Evolutionary conservation across 2,329 filamentous ascomycete species (phyloP), one percentile per base, ranked within the genome.

Genomic region (Zymoseptoria ardabiliae): DNA sequence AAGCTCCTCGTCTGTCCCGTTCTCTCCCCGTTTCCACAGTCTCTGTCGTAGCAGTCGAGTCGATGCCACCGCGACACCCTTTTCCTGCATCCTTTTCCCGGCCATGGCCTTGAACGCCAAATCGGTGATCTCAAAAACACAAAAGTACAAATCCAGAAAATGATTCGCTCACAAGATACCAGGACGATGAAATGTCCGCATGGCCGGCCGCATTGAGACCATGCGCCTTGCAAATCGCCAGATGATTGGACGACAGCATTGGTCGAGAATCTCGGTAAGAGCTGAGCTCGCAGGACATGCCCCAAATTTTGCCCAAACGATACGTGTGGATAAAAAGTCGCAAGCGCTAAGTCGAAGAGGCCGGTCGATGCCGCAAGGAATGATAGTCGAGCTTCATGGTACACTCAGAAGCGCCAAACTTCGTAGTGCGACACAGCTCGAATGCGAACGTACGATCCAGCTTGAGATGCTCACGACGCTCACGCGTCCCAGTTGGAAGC

Each of bases 401-500:
- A 7, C 35, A 17, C 35, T 45, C 35, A n/a, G 35, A 45, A 45
- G 35, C 13, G 35, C 17, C 35, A 45, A 45, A n/a, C 17, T 45
- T 17, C 35, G 35, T n/a, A 45, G 35, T 13, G 13, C n/a, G 35
- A 17, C 13, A n/a, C 35, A 45, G 35, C 35, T n/a, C 17, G 35
- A 28, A 28, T 28, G 25, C 25, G 25, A 28, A 28, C 35, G 35
- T 45, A n/a, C 7, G 1, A 7, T n/a, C 35, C 35, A 17, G 17
- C 6, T 13, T 17, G 17, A 5, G 4, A n/a, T 45, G 35, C 35
- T 45, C 35, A 45, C 35, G 54, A 54, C 11, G n/a, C 45, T 53
- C 51, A 53, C 28, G 51, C 51, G n/a, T 23, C 51, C 68, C 68
- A 70, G 60, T 65, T 66, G 22, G 58, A 56, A 10, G 66, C 56